Percentiles rank a stretch among this genome's conserved stretches.
Evolutionary conservation across 2,329 filamentous ascomycete genomes (phyloP).

Genomic region (Penicillium sp.): DNA sequence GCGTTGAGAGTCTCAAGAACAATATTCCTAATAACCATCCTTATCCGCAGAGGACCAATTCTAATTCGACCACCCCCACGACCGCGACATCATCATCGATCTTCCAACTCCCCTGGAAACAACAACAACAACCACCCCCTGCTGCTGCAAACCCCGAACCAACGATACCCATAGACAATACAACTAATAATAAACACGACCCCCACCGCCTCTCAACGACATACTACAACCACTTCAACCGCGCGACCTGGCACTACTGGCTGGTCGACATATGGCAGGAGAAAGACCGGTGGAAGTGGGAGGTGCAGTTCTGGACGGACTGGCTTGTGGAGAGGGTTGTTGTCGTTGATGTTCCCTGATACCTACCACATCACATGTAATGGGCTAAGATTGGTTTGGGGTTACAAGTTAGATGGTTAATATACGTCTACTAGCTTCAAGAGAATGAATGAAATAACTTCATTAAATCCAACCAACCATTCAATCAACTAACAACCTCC

Average conservation of each 20-base stretch:
- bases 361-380: no score
- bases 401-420: no score
- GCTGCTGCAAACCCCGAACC: not conserved
- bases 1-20: constrained; percentile 20
- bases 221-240: constrained; percentile 4
- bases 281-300: constrained; percentile 37
- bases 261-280: constrained; percentile 34
- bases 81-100: not conserved
- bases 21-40: constrained; percentile 18
- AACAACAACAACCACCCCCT: not conserved
- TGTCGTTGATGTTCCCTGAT: constrained; percentile 17
- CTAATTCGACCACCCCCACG: not conserved
- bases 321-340: constrained; percentile 38
- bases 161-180: not conserved
- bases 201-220: constrained; percentile 3
- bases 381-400: no score
- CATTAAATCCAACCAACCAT: not conserved
- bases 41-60: not conserved
- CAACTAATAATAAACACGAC: not conserved
- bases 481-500: not conserved
- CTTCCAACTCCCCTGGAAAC: not conserved
- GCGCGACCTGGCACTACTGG: constrained; percentile 29
- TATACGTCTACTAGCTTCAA: no score
- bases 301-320: constrained; percentile 38
- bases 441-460: not conserved